Base-by-base conservation (phyloP, 1,284 basidiomycete species). In the Lentinula novae-zelandiae region DNA sequence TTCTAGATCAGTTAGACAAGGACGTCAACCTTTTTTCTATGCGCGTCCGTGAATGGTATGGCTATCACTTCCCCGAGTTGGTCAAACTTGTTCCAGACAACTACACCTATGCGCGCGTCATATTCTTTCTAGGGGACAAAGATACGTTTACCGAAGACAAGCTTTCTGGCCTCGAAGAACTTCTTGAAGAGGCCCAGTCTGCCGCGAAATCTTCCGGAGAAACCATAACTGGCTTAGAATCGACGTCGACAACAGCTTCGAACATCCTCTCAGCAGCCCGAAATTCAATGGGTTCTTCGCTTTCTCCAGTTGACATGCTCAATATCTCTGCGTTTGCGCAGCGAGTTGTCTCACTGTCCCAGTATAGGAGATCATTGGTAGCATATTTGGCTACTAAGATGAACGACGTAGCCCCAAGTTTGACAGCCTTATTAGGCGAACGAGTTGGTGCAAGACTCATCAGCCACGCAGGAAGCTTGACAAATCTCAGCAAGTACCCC, bases 41-140 rank as follows among this genome's bases (percentile, higher is more conserved):
- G 96, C 92, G 96, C 58, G 89, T 98, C 58, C 84, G 96, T 67
- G 96, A 99, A 75, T 99, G 97, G 97, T 99, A 99, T 76, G 96
- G 97, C n/a, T 99, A 97, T 82, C 97, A 99, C 76, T 99, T 98
- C 82, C 96, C 96, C 56, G 97, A 99, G 78, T 90, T 99, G 66
- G 87, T 97, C 78, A 91, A 86, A 70, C 82, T 99, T 69, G 95
- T 98, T 1, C 87, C 95, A 62, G 97, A 99, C 77, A 97, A 97
- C 74, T 89, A 96, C 74, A 89, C 92, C 71, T 99, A 98, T 74
- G 95, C 96, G n/a, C 84, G 83, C 36, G 84, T 90, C 15, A 93
- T 89, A 10, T 87, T 91, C 67, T 89, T 95, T 72, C 95, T 99
- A 67, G 94, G 95, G 39, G 89, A 96, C 78, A 97, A 98, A 81